Percentiles rank a stretch among this genome's conserved stretches.
Evolutionary conservation across 495 filamentous ascomycete genomes (phyloP).

Genomic region (Stereocaulon alpinum): DNA sequence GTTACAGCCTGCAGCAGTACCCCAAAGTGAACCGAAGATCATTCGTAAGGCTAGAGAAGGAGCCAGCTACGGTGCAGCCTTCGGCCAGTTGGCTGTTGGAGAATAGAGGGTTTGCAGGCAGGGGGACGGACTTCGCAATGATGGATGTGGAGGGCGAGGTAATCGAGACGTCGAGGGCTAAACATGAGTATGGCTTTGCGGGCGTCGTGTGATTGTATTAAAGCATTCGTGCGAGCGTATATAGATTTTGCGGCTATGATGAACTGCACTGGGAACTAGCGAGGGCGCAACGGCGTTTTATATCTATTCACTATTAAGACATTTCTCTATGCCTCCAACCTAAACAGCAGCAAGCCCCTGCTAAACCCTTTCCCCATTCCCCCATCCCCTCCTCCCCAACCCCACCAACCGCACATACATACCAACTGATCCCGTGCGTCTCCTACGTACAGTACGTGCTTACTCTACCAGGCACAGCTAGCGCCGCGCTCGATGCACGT

Average conservation of each 20-base stretch:
- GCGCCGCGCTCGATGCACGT: too few relatives aligned
- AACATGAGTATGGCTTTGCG: not conserved
- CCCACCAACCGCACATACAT: too few relatives aligned
- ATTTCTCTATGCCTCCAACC: too few relatives aligned
- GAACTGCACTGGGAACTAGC: not conserved
- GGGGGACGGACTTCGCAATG: not conserved
- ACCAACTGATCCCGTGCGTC: too few relatives aligned
- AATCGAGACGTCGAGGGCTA: not conserved
- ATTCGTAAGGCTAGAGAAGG: not conserved
- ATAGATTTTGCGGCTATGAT: not conserved
- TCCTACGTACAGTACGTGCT: too few relatives aligned
- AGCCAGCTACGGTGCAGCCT: not conserved
- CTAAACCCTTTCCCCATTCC: too few relatives aligned
- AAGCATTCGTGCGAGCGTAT: too few relatives aligned
- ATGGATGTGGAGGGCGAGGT: not conserved
- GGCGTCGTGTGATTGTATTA: not conserved
- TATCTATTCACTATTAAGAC: too few relatives aligned
- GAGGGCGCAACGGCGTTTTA: not conserved
- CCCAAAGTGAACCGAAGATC: not conserved
- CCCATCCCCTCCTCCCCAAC: too few relatives aligned
- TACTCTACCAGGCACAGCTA: too few relatives aligned
- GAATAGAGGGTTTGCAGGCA: not conserved
- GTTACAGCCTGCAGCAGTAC: not conserved
- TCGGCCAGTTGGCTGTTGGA: not conserved
- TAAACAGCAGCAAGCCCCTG: too few relatives aligned